Conservation (phyloP, 495 filamentous ascomycete species). For the Aspergillus sparsus region DNA sequence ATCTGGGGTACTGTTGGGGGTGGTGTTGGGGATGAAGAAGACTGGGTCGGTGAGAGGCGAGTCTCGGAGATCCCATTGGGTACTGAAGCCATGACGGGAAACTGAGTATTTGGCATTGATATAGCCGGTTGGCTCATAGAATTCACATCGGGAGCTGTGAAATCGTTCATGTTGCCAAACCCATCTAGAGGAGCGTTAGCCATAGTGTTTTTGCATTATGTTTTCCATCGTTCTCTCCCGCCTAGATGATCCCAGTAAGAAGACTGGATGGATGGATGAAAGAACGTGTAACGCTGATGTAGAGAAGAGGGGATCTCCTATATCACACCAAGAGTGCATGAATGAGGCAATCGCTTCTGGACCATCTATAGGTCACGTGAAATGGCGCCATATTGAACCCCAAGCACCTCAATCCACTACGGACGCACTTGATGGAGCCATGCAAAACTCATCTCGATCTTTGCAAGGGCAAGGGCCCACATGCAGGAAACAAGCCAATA, state of each 20-base stretch:
- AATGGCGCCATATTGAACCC: constrained; percentile 42
- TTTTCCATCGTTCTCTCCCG: not conserved
- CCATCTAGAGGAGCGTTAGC: constrained; percentile 34
- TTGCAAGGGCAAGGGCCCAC: constrained; percentile 20
- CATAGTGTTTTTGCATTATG: constrained; percentile 4
- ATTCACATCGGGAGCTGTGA: constrained; percentile 34
- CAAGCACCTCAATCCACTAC: constrained; percentile 32
- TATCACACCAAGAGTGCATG: not conserved
- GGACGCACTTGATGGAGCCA: constrained; percentile 25
- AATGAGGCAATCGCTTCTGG: not conserved
- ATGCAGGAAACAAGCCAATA: constrained; percentile 29
- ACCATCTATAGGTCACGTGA: constrained; percentile 37
- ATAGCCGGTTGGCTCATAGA: constrained; percentile 27
- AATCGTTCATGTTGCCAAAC: constrained; percentile 41
- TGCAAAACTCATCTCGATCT: constrained; percentile 22
- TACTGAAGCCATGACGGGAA: not conserved
- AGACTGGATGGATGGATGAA: constrained; percentile 3
- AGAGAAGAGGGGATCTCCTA: not conserved
- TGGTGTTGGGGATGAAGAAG: constrained; percentile 27
- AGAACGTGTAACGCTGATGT: not conserved
- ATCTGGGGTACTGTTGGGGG: constrained; percentile 18
- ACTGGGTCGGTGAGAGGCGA: constrained; percentile 28
- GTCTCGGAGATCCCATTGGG: constrained; percentile 22
- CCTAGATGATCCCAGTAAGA: not conserved
- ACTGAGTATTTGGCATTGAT: constrained; percentile 32